Base-by-base conservation (phyloP, 208 protist species). In the Blechomonas ayalai region DNA sequence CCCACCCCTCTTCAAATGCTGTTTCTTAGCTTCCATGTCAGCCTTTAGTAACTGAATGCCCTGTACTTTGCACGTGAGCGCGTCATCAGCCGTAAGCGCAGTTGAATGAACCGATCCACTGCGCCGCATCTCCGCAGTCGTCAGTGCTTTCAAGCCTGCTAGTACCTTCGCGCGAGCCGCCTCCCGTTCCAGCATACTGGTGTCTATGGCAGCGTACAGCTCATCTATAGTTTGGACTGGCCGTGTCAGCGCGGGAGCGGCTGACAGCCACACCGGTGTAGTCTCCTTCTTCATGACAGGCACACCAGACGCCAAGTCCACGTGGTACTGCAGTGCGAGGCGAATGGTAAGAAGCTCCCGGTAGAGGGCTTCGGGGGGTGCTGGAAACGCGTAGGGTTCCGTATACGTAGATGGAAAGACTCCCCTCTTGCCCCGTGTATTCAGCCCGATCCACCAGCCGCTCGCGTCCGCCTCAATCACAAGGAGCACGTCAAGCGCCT, bases 341-440 rank as follows among this genome's bases (percentile, higher is more conserved):
- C 61, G 33, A 15, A 81, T 52, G 4, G 73, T 19, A 1, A 29
- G 38, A 4, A 71, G 34, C 24, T 74, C 70, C 8, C 22, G 35
- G 26, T 71, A 9, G 7, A 80, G 39, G 18, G 59, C 61, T 2
- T 63, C 61, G 3, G 49, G 4, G 0, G 79, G 79, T 6, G 28
- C 27, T 20, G 45, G 60, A 34, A 75, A 58, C 12, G 51, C 22
- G 24, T 73, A 69, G 2, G 67, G 65, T 20, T 57, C 42, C 3
- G 70, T 71, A 48, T 77, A 86, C 9, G 82, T 86, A n/a, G 71
- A 82, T 0, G 82, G 82, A 19, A 90, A 70, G 13, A 90, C 42
- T 22, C 82, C 82, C 29, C 69, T 74, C 13, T 47, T 52, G 0
- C 67, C 71, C 1, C 51, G 42, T 13, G 51, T 18, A 43, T 85